Conservation (phyloP, 2,329 filamentous ascomycete species). For the Blastomyces gilchristii region DNA sequence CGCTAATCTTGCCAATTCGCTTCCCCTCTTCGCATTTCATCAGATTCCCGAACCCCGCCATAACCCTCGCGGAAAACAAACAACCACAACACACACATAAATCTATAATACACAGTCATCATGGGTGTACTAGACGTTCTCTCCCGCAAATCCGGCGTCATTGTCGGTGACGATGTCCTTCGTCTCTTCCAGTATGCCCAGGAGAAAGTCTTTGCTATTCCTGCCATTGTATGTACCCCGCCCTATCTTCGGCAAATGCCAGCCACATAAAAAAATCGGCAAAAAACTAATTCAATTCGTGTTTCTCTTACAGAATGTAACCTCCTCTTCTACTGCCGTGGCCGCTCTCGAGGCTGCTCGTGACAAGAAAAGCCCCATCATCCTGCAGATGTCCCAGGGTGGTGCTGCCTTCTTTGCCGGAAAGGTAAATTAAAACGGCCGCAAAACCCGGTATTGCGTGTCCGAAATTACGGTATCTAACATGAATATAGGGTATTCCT, state of each 20-base stretch:
- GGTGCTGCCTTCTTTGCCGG: constrained; percentile 88
- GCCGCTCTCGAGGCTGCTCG: constrained; percentile 88
- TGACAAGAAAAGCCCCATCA: constrained; percentile 81
- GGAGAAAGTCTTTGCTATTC: constrained; percentile 79
- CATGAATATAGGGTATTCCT: constrained; percentile 52
- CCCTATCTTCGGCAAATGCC: background rate
- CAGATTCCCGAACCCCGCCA: background rate
- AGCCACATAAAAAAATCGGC: background rate
- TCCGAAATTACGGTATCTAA: background rate
- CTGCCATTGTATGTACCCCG: constrained; percentile 53
- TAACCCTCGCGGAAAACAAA: background rate
- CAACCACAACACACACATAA: too few relatives aligned
- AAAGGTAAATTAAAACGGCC: constrained; percentile 46
- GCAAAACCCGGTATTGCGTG: too few relatives aligned
- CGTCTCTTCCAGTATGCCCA: constrained; percentile 82
- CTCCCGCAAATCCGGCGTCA: constrained; percentile 54
- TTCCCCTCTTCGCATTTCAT: background rate
- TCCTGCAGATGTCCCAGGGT: constrained; percentile 89
- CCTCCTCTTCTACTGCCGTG: constrained; percentile 79
- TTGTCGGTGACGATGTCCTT: constrained; percentile 56
- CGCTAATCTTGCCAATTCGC: background rate
- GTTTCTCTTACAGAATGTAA: constrained; percentile 57
- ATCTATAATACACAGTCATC: constrained; percentile 17
- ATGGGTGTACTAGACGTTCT: constrained; percentile 46
- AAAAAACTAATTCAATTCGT: constrained; percentile 9